Base-by-base conservation (phyloP, 2,329 filamentous ascomycete genomes). In the Chrysosphaeria jannelii region DNA sequence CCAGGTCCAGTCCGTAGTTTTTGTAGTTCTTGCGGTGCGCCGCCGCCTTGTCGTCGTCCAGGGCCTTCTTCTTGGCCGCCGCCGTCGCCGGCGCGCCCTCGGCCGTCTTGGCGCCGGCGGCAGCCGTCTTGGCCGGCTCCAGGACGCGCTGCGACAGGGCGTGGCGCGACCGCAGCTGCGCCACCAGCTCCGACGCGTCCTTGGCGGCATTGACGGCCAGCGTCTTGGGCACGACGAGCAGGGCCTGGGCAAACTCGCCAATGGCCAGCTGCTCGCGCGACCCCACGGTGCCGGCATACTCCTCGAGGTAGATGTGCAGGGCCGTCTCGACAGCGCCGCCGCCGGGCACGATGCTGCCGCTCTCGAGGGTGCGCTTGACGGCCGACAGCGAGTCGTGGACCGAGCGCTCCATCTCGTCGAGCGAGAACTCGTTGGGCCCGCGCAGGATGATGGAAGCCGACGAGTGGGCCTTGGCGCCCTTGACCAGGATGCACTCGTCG, bases 351-450 rank as follows among this genome's bases (percentile, higher is more conserved):
- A 97, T 88, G 47, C 74, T 79, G 38, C 85, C 85, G 39, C 76
- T 90, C 51, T 97, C 85, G 6, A 97, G 57, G 3, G 85, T 91
- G 35, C 85, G 66, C 65, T 97, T 97, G 32, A 97, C 79, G 22
- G 85, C 85, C 34, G 75, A 91, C 22, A 97, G 57, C 9, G 81
- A 89, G 47, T 97, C 85, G 50, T 97, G 85, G 10, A 97, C 66
- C 2, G 85, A 93, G 33, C 85, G 72, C 57, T 97, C 85, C 81
- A 93, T 97, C 57, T 97, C 85, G 39, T 97, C 85, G 14, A 97
- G 63, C 29, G 76, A 75, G 50, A 72, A 93, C 46, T 97, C 85
- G 47, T 97, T 93, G 35, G 85, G 59, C 21, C 85, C 85, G 28
- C 85, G 74, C 25, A 97, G 70, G 35, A 97, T 88, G 45, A 91